Evolutionary conservation across 164 flowering plant genomes (phyloP).

Genomic region (Nelumbo lutea): DNA sequence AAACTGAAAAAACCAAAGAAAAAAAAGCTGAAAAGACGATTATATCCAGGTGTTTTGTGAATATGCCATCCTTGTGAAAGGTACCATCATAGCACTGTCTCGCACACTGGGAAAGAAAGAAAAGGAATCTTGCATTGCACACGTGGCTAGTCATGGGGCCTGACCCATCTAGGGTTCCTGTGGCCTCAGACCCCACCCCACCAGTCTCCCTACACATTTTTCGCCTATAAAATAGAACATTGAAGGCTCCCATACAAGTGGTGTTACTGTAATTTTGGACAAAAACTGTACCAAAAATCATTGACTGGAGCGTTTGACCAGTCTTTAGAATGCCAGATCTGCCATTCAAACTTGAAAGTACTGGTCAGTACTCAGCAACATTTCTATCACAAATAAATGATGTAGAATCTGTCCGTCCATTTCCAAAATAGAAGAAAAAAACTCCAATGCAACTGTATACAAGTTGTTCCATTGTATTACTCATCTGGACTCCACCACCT

Average conservation of each 20-base stretch:
- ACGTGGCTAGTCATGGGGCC: no score
- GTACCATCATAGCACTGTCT: background rate
- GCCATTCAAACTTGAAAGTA: background rate
- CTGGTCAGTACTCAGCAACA: background rate
- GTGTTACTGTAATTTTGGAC: background rate
- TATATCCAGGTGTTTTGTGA: background rate
- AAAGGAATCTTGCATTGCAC: background rate
- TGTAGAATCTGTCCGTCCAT: background rate
- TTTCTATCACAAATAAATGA: slow-evolving; percentile 1
- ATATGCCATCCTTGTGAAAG: background rate
- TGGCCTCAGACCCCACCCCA: no score
- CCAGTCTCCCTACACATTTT: no score
- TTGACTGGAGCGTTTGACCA: slow-evolving; percentile 4
- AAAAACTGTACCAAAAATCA: background rate
- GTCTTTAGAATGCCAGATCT: background rate
- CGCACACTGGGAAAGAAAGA: background rate
- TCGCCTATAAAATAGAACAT: background rate
- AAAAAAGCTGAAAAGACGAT: background rate
- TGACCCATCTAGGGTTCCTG: no score
- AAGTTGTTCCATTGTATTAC: no score
- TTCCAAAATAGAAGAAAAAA: background rate
- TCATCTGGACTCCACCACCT: no score
- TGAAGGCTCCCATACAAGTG: background rate
- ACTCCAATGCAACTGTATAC: no score
- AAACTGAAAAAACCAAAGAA: no score